Conservation (phyloP, 2,329 filamentous ascomycete species). For the Thermomyces lanuginosus region DNA sequence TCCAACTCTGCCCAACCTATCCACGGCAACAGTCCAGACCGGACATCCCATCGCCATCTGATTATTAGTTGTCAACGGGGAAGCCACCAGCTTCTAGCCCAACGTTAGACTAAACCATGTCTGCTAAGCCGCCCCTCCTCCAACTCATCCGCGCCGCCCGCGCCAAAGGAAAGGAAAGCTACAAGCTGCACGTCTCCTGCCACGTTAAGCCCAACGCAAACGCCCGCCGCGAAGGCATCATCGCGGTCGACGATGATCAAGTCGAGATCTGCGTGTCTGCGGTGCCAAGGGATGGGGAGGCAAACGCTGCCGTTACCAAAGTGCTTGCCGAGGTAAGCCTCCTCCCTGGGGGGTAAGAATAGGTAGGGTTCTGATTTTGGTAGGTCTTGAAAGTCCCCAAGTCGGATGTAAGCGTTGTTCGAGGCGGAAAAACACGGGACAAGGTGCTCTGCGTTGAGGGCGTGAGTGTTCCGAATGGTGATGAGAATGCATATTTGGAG, state of each 20-base stretch:
- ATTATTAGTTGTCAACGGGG: no score
- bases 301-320: constrained; percentile 49
- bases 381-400: constrained; percentile 46
- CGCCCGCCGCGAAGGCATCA: constrained; percentile 45
- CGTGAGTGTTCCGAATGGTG: constrained; percentile 15
- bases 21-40: no score
- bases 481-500: constrained; percentile 16
- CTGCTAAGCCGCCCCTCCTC: no score
- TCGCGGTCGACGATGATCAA: constrained; percentile 37
- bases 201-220: constrained; percentile 51
- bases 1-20: no score
- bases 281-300: constrained; percentile 48
- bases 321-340: constrained; percentile 42
- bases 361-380: no score
- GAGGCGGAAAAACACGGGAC: constrained; percentile 46
- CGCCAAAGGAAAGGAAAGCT: no score
- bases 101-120: no score
- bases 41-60: no score
- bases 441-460: constrained; percentile 38
- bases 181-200: constrained; percentile 44
- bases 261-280: constrained; percentile 52
- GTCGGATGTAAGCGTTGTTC: constrained; percentile 45
- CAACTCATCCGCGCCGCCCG: no score
- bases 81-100: no score
- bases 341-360: background rate